A percentile compares a stretch with the other conserved stretches of the same genome.
phyloP scores from a whole-genome alignment of 805 yeast species.

The Barnettozyma populi region DNA sequence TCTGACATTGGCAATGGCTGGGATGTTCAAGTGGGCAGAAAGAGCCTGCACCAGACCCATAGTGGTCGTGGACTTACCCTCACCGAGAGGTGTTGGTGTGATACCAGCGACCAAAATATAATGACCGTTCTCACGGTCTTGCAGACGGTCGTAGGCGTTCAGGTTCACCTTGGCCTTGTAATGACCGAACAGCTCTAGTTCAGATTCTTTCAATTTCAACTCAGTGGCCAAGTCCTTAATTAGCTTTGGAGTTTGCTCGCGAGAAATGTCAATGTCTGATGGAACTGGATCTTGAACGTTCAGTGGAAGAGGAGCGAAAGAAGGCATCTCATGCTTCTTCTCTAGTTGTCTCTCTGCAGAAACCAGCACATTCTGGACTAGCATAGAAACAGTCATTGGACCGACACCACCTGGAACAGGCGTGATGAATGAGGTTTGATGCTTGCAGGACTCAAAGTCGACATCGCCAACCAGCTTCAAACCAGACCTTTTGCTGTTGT shows the following conservation, averaged over 20 bases:
- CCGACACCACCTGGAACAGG: constrained; percentile 99
- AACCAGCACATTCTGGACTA: constrained; percentile 72
- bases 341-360: constrained; percentile 55
- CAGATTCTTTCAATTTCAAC: constrained; percentile 70
- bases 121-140: constrained; percentile 63
- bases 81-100: constrained; percentile 83
- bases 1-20: constrained; percentile 76
- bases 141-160: constrained; percentile 63
- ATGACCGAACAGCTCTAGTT: constrained; percentile 84
- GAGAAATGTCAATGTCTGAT: constrained; percentile 83
- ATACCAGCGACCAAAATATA: constrained; percentile 83
- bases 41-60: constrained; percentile 78
- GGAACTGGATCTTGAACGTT: constrained; percentile 68
- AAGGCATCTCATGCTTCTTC: constrained; percentile 6
- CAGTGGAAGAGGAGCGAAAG: constrained; percentile 41
- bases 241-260: constrained; percentile 83
- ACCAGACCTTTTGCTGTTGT: constrained; percentile 69
- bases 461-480: constrained; percentile 91
- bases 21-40: constrained; percentile 66
- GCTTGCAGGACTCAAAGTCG: constrained; percentile 64
- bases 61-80: constrained; percentile 81
- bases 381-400: constrained; percentile 98
- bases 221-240: constrained; percentile 72
- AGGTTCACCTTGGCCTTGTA: constrained; percentile 85
- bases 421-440: constrained; percentile 66